A percentile compares a stretch with the other conserved stretches of the same genome.
These are phyloP conservation scores for Flaveria robusta DNA, from an alignment of 129 eudicot genomes.

Conservation along the genomic window DNA sequence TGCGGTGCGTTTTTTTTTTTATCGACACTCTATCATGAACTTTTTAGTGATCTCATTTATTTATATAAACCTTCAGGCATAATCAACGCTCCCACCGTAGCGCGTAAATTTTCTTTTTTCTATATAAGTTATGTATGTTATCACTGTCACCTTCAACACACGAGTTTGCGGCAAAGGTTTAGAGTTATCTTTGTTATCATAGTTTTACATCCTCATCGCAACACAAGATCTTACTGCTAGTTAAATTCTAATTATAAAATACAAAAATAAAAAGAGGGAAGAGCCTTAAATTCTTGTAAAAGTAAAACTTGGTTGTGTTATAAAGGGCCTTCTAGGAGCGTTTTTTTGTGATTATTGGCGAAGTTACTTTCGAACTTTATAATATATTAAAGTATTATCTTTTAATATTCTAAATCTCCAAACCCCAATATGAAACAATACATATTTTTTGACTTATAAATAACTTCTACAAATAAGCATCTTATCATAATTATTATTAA, in stretches of 20 bases:
- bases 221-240: not conserved
- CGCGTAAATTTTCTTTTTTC: no score
- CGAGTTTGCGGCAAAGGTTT: no score
- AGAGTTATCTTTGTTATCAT: no score
- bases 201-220: no score
- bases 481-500: not conserved
- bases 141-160: no score
- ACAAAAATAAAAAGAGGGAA: not conserved
- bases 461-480: not conserved
- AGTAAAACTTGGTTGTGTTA: not conserved
- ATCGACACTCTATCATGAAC: no score
- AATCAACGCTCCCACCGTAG: no score
- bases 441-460: not conserved
- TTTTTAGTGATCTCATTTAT: no score
- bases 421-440: not conserved
- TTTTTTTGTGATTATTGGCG: no score
- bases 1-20: no score
- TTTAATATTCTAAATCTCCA: not conserved
- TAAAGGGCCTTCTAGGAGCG: not conserved
- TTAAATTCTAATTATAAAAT: not conserved
- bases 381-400: not conserved
- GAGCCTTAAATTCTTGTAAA: not conserved
- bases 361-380: not conserved
- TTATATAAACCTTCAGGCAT: not conserved
- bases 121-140: no score